Evolutionary conservation across 257 asterid species (phyloP), one percentile per base, ranked within the genome.

Genomic region (Nicotiana tomentosiformis): DNA sequence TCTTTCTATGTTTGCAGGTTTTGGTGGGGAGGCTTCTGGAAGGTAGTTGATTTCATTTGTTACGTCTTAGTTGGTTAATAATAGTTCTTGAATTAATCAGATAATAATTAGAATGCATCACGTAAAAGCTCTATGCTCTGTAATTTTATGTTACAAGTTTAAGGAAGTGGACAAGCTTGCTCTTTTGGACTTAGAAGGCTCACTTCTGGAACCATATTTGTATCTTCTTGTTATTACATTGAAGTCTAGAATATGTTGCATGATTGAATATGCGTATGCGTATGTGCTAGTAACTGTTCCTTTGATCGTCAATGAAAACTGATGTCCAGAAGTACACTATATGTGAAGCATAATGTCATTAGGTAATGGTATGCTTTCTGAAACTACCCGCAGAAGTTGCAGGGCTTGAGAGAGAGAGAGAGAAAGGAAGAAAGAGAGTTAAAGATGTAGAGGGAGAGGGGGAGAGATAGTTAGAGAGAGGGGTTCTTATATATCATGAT

Each of bases 1-100:
- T 70, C n/a, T 81, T 66, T 66, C 55, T 49, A 79, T 10, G 85
- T 77, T 82, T 81, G 87, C 98, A 96, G 99, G 81, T 94, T 96
- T 84, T 96, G 99, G 99, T 94, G 91, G 91, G 99, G 99, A 87
- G 99, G 98, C 91, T 89, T 96, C 88, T 96, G 97, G 97, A 96
- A 96, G 98, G 99, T 94, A 89, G 46, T 81, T 65, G 80, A 83
- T 83, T 65, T 33, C 76, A 87, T 77, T 23, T 69, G 84, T 82
- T 79, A 12, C 61, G n/a, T 81, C 37, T 17, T 74, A n/a, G 29
- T 4, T 74, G 80, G 26, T 26, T 49, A 12, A 14, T 51, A 26
- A 15, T 26, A 51, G 26, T 26, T 49, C 23, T 26, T 9, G 62
- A 26, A 51, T 74, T 51, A 26, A 1, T 26, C 62, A 14, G 23